Evolutionary conservation across 2,329 filamentous ascomycete species (phyloP).

Genomic region (Thielaviopsis ethacetica): DNA sequence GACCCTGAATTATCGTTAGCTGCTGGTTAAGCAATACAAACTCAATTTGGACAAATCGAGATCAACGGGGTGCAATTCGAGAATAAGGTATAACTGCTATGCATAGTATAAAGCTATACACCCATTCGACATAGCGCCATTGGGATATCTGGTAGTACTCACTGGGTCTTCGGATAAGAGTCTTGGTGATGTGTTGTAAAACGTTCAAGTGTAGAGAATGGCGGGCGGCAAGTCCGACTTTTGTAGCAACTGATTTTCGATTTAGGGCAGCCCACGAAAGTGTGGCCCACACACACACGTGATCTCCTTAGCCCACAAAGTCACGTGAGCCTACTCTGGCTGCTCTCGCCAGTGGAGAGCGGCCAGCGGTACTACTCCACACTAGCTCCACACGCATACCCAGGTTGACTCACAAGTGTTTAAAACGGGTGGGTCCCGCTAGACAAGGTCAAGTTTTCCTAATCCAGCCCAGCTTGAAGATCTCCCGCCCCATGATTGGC

Average conservation of each 20-base stretch:
- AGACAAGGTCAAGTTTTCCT: background rate
- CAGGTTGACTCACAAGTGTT: background rate
- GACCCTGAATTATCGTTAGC: slow-evolving; percentile 18
- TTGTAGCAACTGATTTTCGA: slow-evolving; percentile 12
- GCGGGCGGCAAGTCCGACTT: slow-evolving; percentile 6
- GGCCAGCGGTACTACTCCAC: background rate
- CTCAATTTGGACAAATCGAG: too few species aligned
- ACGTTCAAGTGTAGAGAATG: slow-evolving; percentile 1
- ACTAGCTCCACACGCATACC: slow-evolving; percentile 5
- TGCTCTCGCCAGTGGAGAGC: background rate
- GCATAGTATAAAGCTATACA: background rate
- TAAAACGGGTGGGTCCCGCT: background rate
- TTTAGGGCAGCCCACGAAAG: slow-evolving; percentile 11
- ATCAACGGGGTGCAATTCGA: too few species aligned
- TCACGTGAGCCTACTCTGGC: slow-evolving; percentile 3
- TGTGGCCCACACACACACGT: slow-evolving; percentile 11
- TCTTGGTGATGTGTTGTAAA: slow-evolving; percentile 10
- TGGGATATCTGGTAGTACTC: slow-evolving; percentile 1
- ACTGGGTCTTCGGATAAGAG: slow-evolving; percentile 11
- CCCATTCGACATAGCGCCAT: background rate
- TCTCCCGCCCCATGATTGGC: background rate
- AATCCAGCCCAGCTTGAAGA: background rate
- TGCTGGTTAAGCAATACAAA: background rate
- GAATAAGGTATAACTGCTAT: background rate
- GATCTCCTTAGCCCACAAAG: background rate